Conservation (phyloP, 2,329 filamentous ascomycete species). For the Drechslerella stenobrocha region DNA sequence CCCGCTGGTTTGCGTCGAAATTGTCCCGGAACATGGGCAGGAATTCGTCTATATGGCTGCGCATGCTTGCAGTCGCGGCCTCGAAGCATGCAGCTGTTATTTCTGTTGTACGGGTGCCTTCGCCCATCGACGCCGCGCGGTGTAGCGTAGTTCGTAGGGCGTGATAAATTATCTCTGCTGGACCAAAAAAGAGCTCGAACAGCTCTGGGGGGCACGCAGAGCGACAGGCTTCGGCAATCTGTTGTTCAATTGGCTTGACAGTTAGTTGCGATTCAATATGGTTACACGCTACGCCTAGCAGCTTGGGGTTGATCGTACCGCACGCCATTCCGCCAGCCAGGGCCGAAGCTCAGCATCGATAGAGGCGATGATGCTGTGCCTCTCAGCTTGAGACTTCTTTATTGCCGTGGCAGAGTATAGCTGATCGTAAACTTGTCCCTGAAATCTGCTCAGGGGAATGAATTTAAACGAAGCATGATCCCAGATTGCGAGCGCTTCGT, state of each 20-base stretch:
- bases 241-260: background rate
- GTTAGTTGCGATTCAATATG: background rate
- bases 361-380: slow-evolving; percentile 22
- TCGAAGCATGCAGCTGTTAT: slow-evolving; percentile 44
- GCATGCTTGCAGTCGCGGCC: slow-evolving; percentile 25
- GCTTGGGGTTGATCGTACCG: slow-evolving; percentile 13
- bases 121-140: slow-evolving; percentile 45
- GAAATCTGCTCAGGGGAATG: slow-evolving; percentile 23
- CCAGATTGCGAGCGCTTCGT: slow-evolving; percentile 28
- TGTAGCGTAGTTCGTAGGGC: slow-evolving; percentile 40
- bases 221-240: slow-evolving; percentile 4
- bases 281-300: too few species aligned
- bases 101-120: slow-evolving; percentile 37
- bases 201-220: slow-evolving; percentile 25
- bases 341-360: slow-evolving; percentile 29
- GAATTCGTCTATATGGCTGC: slow-evolving; percentile 29
- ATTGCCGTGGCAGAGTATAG: slow-evolving; percentile 41
- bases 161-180: slow-evolving; percentile 44
- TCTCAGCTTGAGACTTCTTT: slow-evolving; percentile 36
- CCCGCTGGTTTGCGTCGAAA: slow-evolving; percentile 21
- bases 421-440: slow-evolving; percentile 40
- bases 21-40: slow-evolving; percentile 38
- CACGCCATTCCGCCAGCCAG: slow-evolving; percentile 39
- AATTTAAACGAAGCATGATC: slow-evolving; percentile 35
- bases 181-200: slow-evolving; percentile 43